Evolutionary conservation across 2,329 filamentous ascomycete species (phyloP), one percentile per base, ranked within the genome.

Genomic region (Plenodomus lindquistii): DNA sequence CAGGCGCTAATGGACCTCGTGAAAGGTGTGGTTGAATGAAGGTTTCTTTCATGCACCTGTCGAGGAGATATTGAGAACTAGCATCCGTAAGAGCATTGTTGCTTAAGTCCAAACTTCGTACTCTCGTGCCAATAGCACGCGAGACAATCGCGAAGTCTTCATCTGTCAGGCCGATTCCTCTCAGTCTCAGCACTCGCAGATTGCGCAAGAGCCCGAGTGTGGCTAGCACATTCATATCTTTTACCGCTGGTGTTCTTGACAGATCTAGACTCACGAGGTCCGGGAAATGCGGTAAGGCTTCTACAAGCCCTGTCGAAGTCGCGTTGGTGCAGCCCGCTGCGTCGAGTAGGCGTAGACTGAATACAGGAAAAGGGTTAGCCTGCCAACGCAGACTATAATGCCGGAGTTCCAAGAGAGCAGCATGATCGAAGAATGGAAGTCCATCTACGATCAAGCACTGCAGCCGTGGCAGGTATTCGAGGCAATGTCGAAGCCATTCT

Each of bases 391-490:
- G 37, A 52, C 65, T 72, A 34, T 64, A 52, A 44, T 70, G 62
- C 43, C 72, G 76, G 45, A 85, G 60, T 2, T 77, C 79, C 47
- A 77, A 70, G 44, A 85, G 75, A 16, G 81, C 75, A 50, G 78
- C 77, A 62, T 86, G 82, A 47, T 86, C 83, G 59, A 86, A 85
- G 62, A 85, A 85, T 0, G 82, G 81, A 40, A 85, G 66, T 22
- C 76, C 77, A 15, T 81, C 78, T 10, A 85, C 82, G 48, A 85
- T 77, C 40, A 86, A 68, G 1, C 80, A 82, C 56, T 85, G 83
- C 15, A 86, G 69, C 43, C 78, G 77, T 2, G 83, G 83, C 17
- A 86, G 71, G 44, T 74, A 77, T 44, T 83, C 80, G 18, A 85
- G 73, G 4, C 85, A 74, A 49, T 85, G 82, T 40, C 79, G 74